Conservation (phyloP, 164 flowering plant species). For the Annona squamosa region DNA sequence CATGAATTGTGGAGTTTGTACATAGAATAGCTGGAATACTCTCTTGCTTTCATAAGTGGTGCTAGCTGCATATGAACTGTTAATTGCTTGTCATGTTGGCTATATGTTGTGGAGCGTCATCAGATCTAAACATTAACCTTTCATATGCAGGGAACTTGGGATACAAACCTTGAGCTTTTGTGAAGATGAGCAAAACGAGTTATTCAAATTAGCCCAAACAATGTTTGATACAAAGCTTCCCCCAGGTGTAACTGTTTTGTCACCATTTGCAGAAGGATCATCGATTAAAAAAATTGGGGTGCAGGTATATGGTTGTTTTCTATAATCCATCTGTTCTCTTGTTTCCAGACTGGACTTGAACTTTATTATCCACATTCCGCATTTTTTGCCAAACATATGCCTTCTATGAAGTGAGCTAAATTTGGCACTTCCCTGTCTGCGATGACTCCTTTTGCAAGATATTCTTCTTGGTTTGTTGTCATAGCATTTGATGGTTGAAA, state of each 20-base stretch:
- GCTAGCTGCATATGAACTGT: background rate
- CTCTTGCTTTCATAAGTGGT: too few relatives aligned
- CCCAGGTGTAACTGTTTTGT: constrained; percentile 69
- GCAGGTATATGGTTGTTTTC: constrained; percentile 32
- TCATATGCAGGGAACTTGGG: constrained; percentile 66
- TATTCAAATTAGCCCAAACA: constrained; percentile 65
- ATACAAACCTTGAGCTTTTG: constrained; percentile 53
- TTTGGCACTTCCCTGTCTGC: too few relatives aligned
- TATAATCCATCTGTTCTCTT: background rate
- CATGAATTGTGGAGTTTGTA: too few relatives aligned
- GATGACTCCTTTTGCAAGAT: too few relatives aligned
- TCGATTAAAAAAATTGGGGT: constrained; percentile 74
- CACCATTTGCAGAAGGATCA: constrained; percentile 86
- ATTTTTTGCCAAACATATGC: too few relatives aligned
- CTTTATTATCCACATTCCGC: too few relatives aligned
- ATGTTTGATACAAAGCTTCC: constrained; percentile 94
- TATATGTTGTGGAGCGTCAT: background rate
- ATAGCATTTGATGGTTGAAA: too few relatives aligned
- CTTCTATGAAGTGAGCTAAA: too few relatives aligned
- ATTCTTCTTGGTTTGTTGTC: too few relatives aligned
- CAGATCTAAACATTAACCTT: background rate
- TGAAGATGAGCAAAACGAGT: constrained; percentile 51
- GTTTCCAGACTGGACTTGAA: too few relatives aligned
- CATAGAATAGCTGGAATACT: too few relatives aligned
- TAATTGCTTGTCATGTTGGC: background rate